Base-by-base conservation (phyloP, 83 land plant species). In the Picea mariana region DNA sequence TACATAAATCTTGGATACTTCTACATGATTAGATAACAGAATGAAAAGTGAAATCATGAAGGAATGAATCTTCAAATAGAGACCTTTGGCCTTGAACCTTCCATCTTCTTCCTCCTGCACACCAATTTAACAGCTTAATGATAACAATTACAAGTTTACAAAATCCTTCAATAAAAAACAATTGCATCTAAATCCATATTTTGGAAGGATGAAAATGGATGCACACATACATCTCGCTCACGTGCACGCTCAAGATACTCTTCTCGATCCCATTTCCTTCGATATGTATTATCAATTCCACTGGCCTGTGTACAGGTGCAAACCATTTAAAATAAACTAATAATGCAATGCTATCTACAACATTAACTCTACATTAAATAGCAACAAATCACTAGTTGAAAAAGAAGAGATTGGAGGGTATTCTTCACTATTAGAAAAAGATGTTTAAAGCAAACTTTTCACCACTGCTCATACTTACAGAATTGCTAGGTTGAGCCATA, bases 231-330 rank as follows among this genome's bases (percentile, higher is more conserved):
- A 80, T 78, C 62, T 93, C 95, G 31, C 47, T 95, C 84, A 0
- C 98, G 95, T 55, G 97, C 99, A 59, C 92, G 90, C 85, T 97
- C 87, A 63, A 95, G 78, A 77, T 85, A 95, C 83, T 97, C 98
- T 77, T 97, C 96, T 44, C 83, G 82, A 82, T 97, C 86, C 81
- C 90, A 95, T 84, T 97, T 97, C 81, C 93, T 86, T 59, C 95
- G 76, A 44, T 85, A 84, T 9, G 99, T 95, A 77, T 97, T 95
- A 81, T 97, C 99, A 31, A 97, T 94, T 12, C 94, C 91, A 78
- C 71, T 86, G 26, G 83, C 82, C 92, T 91, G 66, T 52, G 75
- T 15, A 23, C 71, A 67, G 9, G 31, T 55, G 13, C 16, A 12
- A 13, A 55, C 4, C 59, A 55, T 13, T 55, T 55, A 55, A 13